These are phyloP conservation scores for Mucor saturninus DNA, from an alignment of 371 early-diverging fungal species.

Conservation along the genomic window DNA sequence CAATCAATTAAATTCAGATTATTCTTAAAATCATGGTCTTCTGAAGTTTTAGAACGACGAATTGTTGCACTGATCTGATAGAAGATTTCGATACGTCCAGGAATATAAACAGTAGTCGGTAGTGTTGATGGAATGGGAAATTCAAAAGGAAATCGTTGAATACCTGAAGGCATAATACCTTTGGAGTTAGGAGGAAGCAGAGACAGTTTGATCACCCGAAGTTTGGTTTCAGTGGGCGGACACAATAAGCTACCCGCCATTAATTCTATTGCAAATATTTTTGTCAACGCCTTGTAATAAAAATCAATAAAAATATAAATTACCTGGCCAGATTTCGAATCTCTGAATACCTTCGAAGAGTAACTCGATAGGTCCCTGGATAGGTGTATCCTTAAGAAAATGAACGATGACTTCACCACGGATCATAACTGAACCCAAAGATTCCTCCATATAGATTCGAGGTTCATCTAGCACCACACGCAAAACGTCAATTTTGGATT, in stretches of 20 bases:
- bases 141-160: slow-evolving; percentile 52
- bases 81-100: slow-evolving; percentile 40
- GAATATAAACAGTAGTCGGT: slow-evolving; percentile 36
- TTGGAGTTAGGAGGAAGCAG: slow-evolving; percentile 43
- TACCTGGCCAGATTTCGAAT: slow-evolving; percentile 47
- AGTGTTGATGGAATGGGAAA: slow-evolving; percentile 46
- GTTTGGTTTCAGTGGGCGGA: slow-evolving; percentile 37
- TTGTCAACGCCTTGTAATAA: not conserved
- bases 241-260: slow-evolving; percentile 30
- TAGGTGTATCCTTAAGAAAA: slow-evolving; percentile 40
- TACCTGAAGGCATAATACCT: slow-evolving; percentile 49
- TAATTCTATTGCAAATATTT: slow-evolving; percentile 26
- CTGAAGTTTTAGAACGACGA: slow-evolving; percentile 15
- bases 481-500: slow-evolving; percentile 24
- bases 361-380: slow-evolving; percentile 48
- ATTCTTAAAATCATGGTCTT: not conserved
- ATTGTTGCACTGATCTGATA: slow-evolving; percentile 39
- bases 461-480: slow-evolving; percentile 43
- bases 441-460: slow-evolving; percentile 39
- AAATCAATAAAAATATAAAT: not conserved
- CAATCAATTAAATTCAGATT: slow-evolving; percentile 16
- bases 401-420: slow-evolving; percentile 51
- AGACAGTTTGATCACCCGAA: slow-evolving; percentile 44
- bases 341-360: slow-evolving; percentile 48
- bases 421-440: slow-evolving; percentile 37